Base-by-base conservation (phyloP, 2,329 filamentous ascomycete genomes). In the Pezizomycotina sp. region DNA sequence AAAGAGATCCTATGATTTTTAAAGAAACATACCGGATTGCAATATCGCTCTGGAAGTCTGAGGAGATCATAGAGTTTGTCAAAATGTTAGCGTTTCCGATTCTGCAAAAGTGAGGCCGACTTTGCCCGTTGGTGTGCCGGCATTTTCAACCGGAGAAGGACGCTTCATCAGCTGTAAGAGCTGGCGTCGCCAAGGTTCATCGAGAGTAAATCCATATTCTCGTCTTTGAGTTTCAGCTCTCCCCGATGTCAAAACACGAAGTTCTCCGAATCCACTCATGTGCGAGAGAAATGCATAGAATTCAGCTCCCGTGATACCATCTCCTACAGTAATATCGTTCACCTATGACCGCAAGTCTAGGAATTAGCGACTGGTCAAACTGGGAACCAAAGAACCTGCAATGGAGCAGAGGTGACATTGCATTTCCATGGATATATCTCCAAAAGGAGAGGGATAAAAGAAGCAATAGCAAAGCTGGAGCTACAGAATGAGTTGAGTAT, bases 31-130 rank as follows among this genome's bases (percentile, higher is more conserved):
- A 77, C 74, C 62, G 79, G 73, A 51, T 68, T 62, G 5, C 78
- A 73, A 26, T 82, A 60, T 31, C 61, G 63, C 40, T 84, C 74
- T 27, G 79, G 69, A 59, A 84, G 68, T 46, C 73, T 71, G 35
- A 95, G 64, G 50, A 86, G 77, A 27, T 71, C 68, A 65, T 89
- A 92, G 15, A 98, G 60, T 43, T 86, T 74, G 35, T 80, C 68
- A 51, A 92, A 92, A 55, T 91, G 79, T 38, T 73, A 67, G 48
- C 89, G 61, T 14, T 95, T 74, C 49, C 86, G 79, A 8, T 70
- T 65, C 53, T 95, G 82, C 2, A 95, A 66, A 22, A 18, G 46
- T 45, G 18, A 39, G 39, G 25, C 38, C 34, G 22, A 28, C 25
- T 18, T 27, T 38, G 6, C 13, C 21, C 7, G 39, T 28, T 27